Evolutionary conservation across 495 filamentous ascomycete species (phyloP).

Genomic region (Annulohypoxylon stygium): DNA sequence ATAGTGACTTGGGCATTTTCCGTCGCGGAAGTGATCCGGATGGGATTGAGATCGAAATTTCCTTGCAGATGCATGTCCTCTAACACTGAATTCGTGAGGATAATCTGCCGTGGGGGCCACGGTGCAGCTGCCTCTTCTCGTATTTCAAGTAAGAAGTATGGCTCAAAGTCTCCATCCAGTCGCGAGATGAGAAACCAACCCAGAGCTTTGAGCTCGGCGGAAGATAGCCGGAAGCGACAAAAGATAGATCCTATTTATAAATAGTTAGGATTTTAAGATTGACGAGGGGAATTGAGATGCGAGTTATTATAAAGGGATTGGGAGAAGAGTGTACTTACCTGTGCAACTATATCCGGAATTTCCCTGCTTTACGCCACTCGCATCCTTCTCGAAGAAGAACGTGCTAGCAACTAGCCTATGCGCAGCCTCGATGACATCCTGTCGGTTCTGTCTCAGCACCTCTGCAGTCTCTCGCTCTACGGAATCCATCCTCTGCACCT

Average conservation of each 20-base stretch:
- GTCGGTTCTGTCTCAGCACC: slow-evolving; percentile 36
- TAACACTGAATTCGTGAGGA: slow-evolving; percentile 44
- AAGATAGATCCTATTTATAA: slow-evolving; percentile 48
- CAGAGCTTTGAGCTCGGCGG: slow-evolving; percentile 47
- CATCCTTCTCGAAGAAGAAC: slow-evolving; percentile 56
- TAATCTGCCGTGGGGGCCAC: slow-evolving; percentile 42
- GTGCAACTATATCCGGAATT: slow-evolving; percentile 45
- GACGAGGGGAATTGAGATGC: neutral
- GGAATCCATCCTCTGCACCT: slow-evolving; percentile 32
- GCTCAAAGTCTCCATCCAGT: slow-evolving; percentile 52
- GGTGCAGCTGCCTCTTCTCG: slow-evolving; percentile 34
- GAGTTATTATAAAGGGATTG: neutral
- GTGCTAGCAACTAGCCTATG: slow-evolving; percentile 57
- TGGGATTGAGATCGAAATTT: slow-evolving; percentile 44
- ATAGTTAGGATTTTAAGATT: neutral
- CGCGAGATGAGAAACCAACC: slow-evolving; percentile 48
- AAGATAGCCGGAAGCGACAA: slow-evolving; percentile 51
- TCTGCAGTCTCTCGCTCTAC: slow-evolving; percentile 41
- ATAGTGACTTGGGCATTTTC: slow-evolving; percentile 46
- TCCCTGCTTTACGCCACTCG: slow-evolving; percentile 42
- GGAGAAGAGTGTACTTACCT: slow-evolving; percentile 38
- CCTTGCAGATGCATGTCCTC: slow-evolving; percentile 51
- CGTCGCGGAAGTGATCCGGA: slow-evolving; percentile 42
- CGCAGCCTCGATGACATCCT: slow-evolving; percentile 51
- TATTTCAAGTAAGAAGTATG: slow-evolving; percentile 53